These are phyloP conservation scores for Cucurbitaria berberidis DNA, from an alignment of 2,329 filamentous ascomycete genomes.

Conservation along the genomic window DNA sequence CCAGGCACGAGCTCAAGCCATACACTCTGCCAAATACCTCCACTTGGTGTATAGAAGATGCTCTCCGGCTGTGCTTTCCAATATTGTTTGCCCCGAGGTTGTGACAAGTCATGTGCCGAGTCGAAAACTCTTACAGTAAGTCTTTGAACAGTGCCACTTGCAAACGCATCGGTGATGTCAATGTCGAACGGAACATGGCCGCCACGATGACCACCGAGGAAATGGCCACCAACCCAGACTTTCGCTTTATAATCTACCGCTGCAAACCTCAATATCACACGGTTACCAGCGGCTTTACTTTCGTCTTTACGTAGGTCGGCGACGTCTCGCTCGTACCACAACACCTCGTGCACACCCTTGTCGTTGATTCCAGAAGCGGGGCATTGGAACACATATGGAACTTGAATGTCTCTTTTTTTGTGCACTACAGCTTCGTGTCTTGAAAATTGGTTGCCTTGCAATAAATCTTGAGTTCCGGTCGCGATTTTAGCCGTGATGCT, in stretches of 20 bases:
- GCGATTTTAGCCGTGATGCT: conserved; percentile 57
- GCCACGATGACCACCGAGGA: conserved; percentile 62
- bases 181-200: conserved; percentile 65
- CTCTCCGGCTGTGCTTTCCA: conserved; percentile 67
- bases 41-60: conserved; percentile 65
- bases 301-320: conserved; percentile 56
- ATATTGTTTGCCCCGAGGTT: conserved; percentile 72
- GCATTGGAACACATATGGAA: conserved; percentile 71
- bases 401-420: conserved; percentile 61
- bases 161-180: conserved; percentile 61
- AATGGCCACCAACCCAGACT: conserved; percentile 62
- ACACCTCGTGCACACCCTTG: conserved; percentile 67
- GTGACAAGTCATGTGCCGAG: conserved; percentile 67
- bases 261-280: conserved; percentile 62
- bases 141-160: conserved; percentile 17
- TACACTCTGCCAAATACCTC: conserved; percentile 65
- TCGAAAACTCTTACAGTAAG: conserved; percentile 67
- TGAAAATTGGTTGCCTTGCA: conserved; percentile 54
- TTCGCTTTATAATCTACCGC: conserved; percentile 68
- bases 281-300: conserved; percentile 50
- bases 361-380: conserved; percentile 68
- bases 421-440: conserved; percentile 39
- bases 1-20: conserved; percentile 63
- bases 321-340: conserved; percentile 68
- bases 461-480: conserved; percentile 56